A percentile compares a stretch with the other conserved stretches of the same genome.
These are phyloP conservation scores for Candida anutae DNA, from an alignment of 1,139 yeast species.

Conservation along the genomic window DNA sequence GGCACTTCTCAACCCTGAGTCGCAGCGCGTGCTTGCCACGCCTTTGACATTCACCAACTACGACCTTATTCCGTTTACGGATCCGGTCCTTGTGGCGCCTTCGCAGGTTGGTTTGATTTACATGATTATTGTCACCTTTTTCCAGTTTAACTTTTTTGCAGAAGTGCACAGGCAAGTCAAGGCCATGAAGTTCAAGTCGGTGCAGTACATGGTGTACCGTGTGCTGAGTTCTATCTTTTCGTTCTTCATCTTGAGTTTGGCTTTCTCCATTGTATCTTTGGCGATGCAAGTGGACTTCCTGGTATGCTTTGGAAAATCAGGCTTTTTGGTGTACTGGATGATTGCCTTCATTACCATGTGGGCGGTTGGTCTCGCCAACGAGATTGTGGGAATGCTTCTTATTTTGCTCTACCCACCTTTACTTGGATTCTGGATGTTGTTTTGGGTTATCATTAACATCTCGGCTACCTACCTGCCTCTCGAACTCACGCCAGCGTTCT, in stretches of 20 bases:
- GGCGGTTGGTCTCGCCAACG: constrained; percentile 37
- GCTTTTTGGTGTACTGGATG: constrained; percentile 41
- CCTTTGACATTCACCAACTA: constrained; percentile 28
- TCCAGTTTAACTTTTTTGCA: constrained; percentile 14
- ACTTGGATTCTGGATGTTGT: constrained; percentile 50
- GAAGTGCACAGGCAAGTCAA: constrained; percentile 8
- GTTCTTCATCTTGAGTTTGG: constrained; percentile 29
- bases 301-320: constrained; percentile 30
- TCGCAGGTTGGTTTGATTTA: constrained; percentile 71
- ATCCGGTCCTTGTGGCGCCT: constrained; percentile 53
- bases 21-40: constrained; percentile 18
- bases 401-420: constrained; percentile 28
- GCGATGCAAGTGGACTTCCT: constrained; percentile 38
- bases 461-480: constrained; percentile 57
- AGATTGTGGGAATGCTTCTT: constrained; percentile 27
- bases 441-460: constrained; percentile 54
- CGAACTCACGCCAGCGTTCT: constrained; percentile 45
- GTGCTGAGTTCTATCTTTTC: constrained; percentile 20
- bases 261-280: constrained; percentile 31
- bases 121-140: constrained; percentile 57
- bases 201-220: constrained; percentile 26
- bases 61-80: constrained; percentile 46
- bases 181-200: constrained; percentile 18
- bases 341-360: constrained; percentile 34
- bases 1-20: constrained; percentile 8